Base-by-base conservation (phyloP, 768 basidiomycete species). In the Albatrellus ellisii region DNA sequence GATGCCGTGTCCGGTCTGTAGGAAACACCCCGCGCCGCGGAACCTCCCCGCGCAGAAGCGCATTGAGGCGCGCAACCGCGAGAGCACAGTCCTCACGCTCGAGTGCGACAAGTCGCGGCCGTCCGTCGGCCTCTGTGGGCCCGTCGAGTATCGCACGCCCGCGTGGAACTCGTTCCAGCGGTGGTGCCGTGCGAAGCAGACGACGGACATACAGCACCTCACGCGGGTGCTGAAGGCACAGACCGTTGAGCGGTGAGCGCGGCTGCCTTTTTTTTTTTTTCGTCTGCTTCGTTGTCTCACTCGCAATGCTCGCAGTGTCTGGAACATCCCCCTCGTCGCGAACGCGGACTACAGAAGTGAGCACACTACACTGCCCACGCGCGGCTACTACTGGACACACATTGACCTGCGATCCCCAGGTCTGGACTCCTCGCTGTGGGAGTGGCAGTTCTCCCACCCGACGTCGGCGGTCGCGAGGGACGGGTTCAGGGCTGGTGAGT, bases 311-410 rank as follows among this genome's bases (percentile, higher is more conserved):
- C 20, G 3, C 42, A 85, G 83, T 4, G 68, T 83, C 2, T 54
- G 79, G 14, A 63, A 66, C 28, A 72, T 88, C 37, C 79, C 79
- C 0, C 39, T 86, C 34, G 32, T 46, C 2, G 49, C 71, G 2
- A 61, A 64, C 14, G 79, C 81, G n/a, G 79, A 85, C 54, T 84
- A 80, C 54, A 66, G 72, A 44, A 53, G 82, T 82, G 49, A 21
- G 63, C 50, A n/a, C n/a, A n/a, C n/a, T n/a, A n/a, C n/a, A n/a
- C n/a, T n/a, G n/a, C n/a, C n/a, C n/a, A n/a, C n/a, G n/a, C n/a
- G n/a, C n/a, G n/a, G n/a, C n/a, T n/a, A n/a, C n/a, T n/a, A n/a
- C n/a, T n/a, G n/a, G n/a, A n/a, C n/a, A n/a, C n/a, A n/a, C n/a
- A n/a, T 22, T 22, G 34, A 26, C 18, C 36, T 46, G 47, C 24